A percentile compares a stretch with the other conserved stretches of the same genome.
phyloP scores from a whole-genome alignment of 345 rosid genomes.

The Triadica sebifera region DNA sequence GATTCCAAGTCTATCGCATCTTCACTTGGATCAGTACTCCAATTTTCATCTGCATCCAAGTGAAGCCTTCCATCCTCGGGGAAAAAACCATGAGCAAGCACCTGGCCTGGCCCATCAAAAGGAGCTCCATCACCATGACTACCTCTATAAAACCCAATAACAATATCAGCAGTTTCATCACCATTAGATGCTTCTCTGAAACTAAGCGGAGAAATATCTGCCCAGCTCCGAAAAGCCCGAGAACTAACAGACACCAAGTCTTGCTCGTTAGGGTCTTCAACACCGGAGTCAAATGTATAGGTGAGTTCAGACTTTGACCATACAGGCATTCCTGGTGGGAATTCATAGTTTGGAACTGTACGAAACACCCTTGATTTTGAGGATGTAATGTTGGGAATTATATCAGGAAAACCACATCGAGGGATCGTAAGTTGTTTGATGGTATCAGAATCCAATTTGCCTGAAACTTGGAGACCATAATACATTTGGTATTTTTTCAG shows the following conservation, averaged over 20 bases:
- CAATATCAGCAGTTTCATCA: constrained; percentile 16
- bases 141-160: constrained; percentile 18
- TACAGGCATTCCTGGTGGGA: background rate
- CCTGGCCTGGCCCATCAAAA: constrained; percentile 6
- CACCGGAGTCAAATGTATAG: too few species aligned
- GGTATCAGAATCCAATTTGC: constrained; percentile 18
- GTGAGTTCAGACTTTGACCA: background rate
- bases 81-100: too few species aligned
- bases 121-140: constrained; percentile 21
- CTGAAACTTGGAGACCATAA: constrained; percentile 17
- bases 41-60: too few species aligned
- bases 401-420: constrained; percentile 30
- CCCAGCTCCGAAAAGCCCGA: constrained; percentile 21
- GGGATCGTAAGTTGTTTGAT: constrained; percentile 21
- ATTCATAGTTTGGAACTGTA: background rate
- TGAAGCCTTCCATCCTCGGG: too few species aligned
- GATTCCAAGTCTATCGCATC: too few species aligned
- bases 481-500: constrained; percentile 30
- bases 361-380: too few species aligned
- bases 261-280: too few species aligned
- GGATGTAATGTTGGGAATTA: background rate
- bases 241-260: too few species aligned
- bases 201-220: constrained; percentile 21
- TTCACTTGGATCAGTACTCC: too few species aligned
- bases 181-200: background rate